These are phyloP conservation scores for Exophiala sp. DNA, from an alignment of 2,329 filamentous ascomycete genomes.

Conservation along the genomic window DNA sequence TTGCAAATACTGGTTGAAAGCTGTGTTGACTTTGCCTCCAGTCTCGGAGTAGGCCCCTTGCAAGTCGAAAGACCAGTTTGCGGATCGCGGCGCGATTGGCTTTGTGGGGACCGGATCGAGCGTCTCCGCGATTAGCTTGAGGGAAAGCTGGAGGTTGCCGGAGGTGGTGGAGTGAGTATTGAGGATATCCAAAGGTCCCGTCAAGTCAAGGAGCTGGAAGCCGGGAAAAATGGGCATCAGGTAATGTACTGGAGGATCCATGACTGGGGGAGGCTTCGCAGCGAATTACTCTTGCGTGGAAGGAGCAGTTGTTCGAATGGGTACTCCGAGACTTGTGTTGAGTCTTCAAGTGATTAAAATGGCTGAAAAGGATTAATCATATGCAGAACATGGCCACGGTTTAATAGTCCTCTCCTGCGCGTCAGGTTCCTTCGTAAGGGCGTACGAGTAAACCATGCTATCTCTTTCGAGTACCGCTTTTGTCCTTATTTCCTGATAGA, in stretches of 20 bases:
- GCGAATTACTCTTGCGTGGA: not conserved
- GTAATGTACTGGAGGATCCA: constrained; percentile 16
- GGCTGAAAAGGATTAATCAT: too few relatives aligned
- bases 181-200: constrained; percentile 49
- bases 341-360: too few relatives aligned
- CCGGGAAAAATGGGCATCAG: constrained; percentile 36
- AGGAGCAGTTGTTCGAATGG: not conserved
- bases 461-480: too few relatives aligned
- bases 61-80: constrained; percentile 22
- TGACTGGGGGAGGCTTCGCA: not conserved
- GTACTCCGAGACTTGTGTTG: too few relatives aligned
- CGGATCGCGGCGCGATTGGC: constrained; percentile 15
- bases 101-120: constrained; percentile 35
- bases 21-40: constrained; percentile 20
- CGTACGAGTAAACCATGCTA: too few relatives aligned
- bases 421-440: too few relatives aligned
- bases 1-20: constrained; percentile 38
- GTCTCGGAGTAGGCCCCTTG: constrained; percentile 14
- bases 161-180: constrained; percentile 31
- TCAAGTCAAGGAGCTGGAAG: constrained; percentile 42
- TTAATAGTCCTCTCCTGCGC: too few relatives aligned
- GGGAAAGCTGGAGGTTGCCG: constrained; percentile 28
- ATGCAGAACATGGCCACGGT: too few relatives aligned
- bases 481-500: too few relatives aligned
- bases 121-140: constrained; percentile 31